These are phyloP conservation scores for Thraustochytrium sp. DNA, from an alignment of 352 stramenopile species.

Conservation along the genomic window DNA sequence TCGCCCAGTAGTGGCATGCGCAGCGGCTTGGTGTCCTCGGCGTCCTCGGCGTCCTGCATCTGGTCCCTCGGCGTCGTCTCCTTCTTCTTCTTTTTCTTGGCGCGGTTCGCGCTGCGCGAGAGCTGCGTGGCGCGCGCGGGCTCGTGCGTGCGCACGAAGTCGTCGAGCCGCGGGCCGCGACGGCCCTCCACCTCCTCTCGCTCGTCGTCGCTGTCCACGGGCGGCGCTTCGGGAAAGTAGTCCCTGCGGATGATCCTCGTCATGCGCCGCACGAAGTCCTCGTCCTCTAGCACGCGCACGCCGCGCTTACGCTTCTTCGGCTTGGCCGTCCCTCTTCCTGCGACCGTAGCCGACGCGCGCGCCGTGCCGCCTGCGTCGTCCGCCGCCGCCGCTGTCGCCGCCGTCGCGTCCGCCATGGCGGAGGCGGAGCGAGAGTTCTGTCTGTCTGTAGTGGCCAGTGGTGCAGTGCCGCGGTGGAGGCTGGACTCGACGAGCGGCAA, in stretches of 20 bases:
- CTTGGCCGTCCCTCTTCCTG: neutral
- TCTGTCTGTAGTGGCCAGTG: too few relatives aligned
- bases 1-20: neutral
- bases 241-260: neutral
- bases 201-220: constrained; percentile 6
- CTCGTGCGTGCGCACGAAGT: neutral
- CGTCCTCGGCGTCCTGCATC: too few relatives aligned
- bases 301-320: too few relatives aligned
- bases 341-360: neutral
- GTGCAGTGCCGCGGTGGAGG: too few relatives aligned
- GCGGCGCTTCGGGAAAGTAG: neutral
- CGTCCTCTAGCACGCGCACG: neutral
- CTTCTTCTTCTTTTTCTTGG: neutral
- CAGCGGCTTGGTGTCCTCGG: neutral
- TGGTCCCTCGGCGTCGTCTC: neutral
- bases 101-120: too few relatives aligned
- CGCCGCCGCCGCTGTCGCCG: too few relatives aligned
- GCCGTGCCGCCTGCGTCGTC: too few relatives aligned
- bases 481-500: too few relatives aligned
- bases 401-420: too few relatives aligned
- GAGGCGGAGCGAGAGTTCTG: too few relatives aligned
- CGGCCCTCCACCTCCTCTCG: neutral
- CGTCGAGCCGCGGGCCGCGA: neutral
- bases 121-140: neutral
- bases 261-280: neutral